A percentile compares a stretch with the other conserved stretches of the same genome.
Conservation (phyloP, 306 rosid genomes). For the Morella rubra region DNA sequence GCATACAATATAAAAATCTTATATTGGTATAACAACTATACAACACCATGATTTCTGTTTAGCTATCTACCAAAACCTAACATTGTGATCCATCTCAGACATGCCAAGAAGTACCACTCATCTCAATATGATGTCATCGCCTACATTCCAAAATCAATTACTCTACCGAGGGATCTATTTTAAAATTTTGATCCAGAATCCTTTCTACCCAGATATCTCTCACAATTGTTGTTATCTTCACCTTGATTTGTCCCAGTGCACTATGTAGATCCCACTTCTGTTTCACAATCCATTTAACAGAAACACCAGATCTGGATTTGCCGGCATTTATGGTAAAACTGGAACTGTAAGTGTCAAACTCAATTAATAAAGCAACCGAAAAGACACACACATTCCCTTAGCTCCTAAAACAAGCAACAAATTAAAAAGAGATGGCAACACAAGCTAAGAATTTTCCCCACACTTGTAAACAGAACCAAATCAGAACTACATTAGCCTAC, state of each 20-base stretch:
- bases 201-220: background rate
- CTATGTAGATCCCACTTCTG: background rate
- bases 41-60: background rate
- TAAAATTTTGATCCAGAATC: background rate
- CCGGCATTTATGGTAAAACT: constrained; percentile 9
- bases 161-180: background rate
- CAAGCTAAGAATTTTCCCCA: background rate
- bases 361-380: constrained; percentile 5
- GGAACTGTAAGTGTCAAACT: constrained; percentile 18
- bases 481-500: background rate
- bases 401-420: background rate
- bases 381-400: background rate
- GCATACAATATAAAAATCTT: background rate
- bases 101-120: background rate
- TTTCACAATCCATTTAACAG: background rate
- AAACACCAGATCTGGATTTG: constrained; percentile 51
- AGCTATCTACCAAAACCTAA: background rate
- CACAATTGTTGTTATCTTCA: constrained; percentile 21
- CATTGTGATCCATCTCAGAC: background rate
- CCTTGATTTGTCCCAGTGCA: constrained; percentile 11
- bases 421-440: background rate
- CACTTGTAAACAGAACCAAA: constrained; percentile 18
- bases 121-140: background rate
- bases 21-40: background rate
- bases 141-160: constrained; percentile 1